These are phyloP conservation scores for Aureobasidium pullulans DNA, from an alignment of 2,329 filamentous ascomycete genomes.

Conservation along the genomic window DNA sequence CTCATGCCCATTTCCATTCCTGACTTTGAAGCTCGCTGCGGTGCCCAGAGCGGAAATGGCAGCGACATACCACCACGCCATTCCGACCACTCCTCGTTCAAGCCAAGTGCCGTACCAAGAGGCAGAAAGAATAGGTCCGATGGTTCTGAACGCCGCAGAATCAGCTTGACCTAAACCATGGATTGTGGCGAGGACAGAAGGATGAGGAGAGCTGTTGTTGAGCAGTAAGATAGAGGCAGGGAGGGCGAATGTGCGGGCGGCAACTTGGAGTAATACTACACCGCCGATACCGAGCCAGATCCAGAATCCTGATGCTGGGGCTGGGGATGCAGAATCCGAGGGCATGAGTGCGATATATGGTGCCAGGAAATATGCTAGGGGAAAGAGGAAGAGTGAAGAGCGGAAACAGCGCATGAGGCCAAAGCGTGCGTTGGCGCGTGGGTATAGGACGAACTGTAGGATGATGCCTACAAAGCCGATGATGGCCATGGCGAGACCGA, in stretches of 20 bases:
- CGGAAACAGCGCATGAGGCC: conserved; percentile 64
- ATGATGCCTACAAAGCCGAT: conserved; percentile 69
- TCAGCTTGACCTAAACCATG: conserved; percentile 53
- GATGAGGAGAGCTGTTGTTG: conserved; percentile 52
- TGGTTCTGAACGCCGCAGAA: conserved; percentile 45
- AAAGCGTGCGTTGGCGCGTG: conserved; percentile 55
- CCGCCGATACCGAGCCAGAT: conserved; percentile 60
- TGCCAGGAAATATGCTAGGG: conserved; percentile 59
- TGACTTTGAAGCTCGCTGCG: conserved; percentile 51
- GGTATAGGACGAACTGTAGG: conserved; percentile 66
- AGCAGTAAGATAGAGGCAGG: conserved; percentile 51
- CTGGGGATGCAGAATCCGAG: conserved; percentile 38
- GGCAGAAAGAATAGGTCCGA: conserved; percentile 49
- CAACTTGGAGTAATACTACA: conserved; percentile 61
- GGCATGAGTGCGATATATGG: conserved; percentile 67
- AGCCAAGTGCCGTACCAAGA: conserved; percentile 49
- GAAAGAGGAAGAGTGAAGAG: conserved; percentile 62
- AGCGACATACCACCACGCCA: conserved; percentile 52
- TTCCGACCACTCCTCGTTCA: conserved; percentile 47
- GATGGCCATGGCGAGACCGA: conserved; percentile 72
- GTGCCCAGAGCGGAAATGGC: conserved; percentile 50
- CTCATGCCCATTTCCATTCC: conserved; percentile 59
- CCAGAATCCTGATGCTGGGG: conserved; percentile 46
- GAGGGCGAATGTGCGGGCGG: conserved; percentile 62
- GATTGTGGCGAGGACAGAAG: conserved; percentile 49